Conservation (phyloP, 1,284 basidiomycete genomes). For the Apiotrichum mycotoxinovorans region DNA sequence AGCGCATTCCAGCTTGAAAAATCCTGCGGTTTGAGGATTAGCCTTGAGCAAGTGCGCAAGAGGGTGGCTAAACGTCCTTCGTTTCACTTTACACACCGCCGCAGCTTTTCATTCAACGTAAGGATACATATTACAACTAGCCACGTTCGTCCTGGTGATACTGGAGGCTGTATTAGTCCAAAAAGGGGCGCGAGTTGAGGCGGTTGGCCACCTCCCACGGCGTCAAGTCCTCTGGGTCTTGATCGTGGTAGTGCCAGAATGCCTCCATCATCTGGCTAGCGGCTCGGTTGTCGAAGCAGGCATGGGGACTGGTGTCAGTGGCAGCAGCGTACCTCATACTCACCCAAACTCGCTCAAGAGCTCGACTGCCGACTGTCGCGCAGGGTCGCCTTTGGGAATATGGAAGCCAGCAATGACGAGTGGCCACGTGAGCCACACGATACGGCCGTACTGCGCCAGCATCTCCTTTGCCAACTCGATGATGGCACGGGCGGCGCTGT, state of each 20-base stretch:
- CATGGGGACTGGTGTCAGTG: slow-evolving; percentile 31
- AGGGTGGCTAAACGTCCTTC: too few relatives aligned
- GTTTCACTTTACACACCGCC: too few relatives aligned
- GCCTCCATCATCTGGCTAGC: slow-evolving; percentile 30
- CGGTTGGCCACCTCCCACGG: slow-evolving; percentile 25
- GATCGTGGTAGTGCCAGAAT: slow-evolving; percentile 31
- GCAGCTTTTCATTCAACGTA: too few relatives aligned
- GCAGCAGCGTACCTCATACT: slow-evolving; percentile 7
- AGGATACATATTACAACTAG: too few relatives aligned
- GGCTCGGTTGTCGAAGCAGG: slow-evolving; percentile 42
- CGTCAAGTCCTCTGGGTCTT: slow-evolving; percentile 20
- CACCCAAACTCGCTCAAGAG: slow-evolving; percentile 43
- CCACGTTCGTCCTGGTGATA: too few relatives aligned
- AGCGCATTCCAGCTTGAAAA: too few relatives aligned
- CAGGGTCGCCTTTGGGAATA: slow-evolving; percentile 35
- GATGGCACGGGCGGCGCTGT: slow-evolving; percentile 32
- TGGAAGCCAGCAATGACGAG: slow-evolving; percentile 44
- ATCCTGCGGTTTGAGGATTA: too few relatives aligned
- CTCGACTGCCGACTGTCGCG: slow-evolving; percentile 31
- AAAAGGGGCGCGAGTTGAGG: slow-evolving; percentile 24
- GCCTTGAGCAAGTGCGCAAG: too few relatives aligned
- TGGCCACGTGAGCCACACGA: slow-evolving; percentile 47
- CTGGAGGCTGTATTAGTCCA: slow-evolving; percentile 23
- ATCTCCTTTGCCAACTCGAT: slow-evolving; percentile 44
- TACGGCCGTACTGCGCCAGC: slow-evolving; percentile 38